Evolutionary conservation across 192 early-diverging fungal genomes (phyloP), one percentile per base, ranked within the genome.

Genomic region (Coemansia sp.): DNA sequence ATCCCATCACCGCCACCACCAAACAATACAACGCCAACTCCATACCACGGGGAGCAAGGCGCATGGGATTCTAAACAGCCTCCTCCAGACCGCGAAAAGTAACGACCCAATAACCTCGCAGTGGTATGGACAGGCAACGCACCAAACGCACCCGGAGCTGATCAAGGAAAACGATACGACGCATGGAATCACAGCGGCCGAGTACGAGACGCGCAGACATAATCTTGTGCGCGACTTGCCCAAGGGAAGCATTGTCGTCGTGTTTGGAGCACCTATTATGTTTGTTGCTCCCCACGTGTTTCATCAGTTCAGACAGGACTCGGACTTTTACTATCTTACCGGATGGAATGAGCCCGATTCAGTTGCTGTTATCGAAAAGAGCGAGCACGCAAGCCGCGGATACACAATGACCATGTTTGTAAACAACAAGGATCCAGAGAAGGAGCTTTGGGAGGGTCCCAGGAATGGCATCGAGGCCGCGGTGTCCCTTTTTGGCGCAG

Each of bases 321-420:
- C 94, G 7, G 90, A 98, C 61, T 87, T 97, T 67, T 87, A 85
- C 62, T 98, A 98, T 57, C 76, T 98, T 34, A 82, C 84, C 52
- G 94, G 97, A 34, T 91, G 95, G 66, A 92, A 97, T 71, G 94
- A 98, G 66, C 94, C 94, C 1, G 92, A 97, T 64, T 84, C 89
- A 9, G 89, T 88, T 7, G 58, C 83, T 13, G 76, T 92, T 9
- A 64, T 94, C 40, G 85, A 88, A 82, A 86, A 84, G 70, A 61
- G 48, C 42, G 55, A 31, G 25, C 42, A 55, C 37, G 50, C 50
- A 4, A 44, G n/a, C 28, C 65, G 82, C 53, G 89, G 89, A 11
- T 89, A 90, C 82, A 90, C 87, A 64, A 88, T 88, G 82, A 92
- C 85, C 29, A 84, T 97, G 85, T 97, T 92, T 85, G 90, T 93